Evolutionary conservation across 495 filamentous ascomycete species (phyloP).

Genomic region (Jackrogersella multiformis): DNA sequence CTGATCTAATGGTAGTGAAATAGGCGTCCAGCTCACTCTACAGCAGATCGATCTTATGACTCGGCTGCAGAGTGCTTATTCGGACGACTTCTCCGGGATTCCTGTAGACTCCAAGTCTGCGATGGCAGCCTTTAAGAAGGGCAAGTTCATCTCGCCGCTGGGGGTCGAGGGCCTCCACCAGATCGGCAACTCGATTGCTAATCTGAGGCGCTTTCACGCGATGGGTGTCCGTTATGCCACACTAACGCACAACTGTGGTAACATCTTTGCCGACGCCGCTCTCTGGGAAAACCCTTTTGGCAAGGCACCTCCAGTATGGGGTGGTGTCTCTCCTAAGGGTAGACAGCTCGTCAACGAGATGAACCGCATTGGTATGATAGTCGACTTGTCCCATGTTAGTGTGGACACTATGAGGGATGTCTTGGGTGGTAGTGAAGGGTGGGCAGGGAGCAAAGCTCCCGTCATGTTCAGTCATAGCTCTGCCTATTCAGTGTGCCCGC

Average conservation of each 20-base stretch:
- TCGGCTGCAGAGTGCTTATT: conserved; percentile 74
- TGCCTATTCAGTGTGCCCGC: conserved; percentile 71
- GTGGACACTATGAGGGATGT: conserved; percentile 77
- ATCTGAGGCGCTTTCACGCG: conserved; percentile 75
- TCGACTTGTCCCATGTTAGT: conserved; percentile 75
- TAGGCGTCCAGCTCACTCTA: conserved; percentile 71
- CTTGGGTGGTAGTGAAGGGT: conserved; percentile 58
- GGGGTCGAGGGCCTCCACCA: conserved; percentile 95
- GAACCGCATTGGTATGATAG: conserved; percentile 83
- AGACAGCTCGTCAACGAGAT: conserved; percentile 73
- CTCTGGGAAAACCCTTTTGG: conserved; percentile 59
- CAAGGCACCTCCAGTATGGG: conserved; percentile 62
- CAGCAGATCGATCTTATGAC: conserved; percentile 85
- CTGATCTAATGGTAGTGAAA: neutral
- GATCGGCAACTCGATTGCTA: conserved; percentile 85
- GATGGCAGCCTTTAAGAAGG: conserved; percentile 64
- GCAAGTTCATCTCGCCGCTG: conserved; percentile 70
- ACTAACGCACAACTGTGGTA: conserved; percentile 93
- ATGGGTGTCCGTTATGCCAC: conserved; percentile 93
- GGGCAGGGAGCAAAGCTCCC: conserved; percentile 67
- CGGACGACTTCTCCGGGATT: conserved; percentile 71
- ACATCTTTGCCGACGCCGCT: conserved; percentile 87
- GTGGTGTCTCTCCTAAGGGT: conserved; percentile 76
- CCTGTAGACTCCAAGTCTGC: conserved; percentile 66
- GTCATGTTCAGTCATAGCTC: conserved; percentile 79